Evolutionary conservation across 83 land plant genomes (phyloP).

Genomic region (Larix sibirica): DNA sequence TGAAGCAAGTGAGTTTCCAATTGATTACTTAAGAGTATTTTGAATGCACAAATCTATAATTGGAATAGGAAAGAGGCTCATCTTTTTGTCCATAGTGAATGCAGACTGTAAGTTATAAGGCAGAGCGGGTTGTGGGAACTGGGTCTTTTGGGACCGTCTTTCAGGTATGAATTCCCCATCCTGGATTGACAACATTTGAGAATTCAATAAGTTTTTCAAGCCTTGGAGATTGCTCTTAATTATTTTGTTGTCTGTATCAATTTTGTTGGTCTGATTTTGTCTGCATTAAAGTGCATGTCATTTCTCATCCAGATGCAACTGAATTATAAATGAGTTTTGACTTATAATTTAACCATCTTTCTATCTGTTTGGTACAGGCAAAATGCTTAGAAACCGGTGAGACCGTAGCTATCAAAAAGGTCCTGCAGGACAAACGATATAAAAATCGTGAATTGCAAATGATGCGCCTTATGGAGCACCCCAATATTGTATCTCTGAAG

Average conservation of each 20-base stretch:
- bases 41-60: neutral
- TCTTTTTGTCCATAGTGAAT: slow-evolving; percentile 1
- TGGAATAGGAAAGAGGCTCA: neutral
- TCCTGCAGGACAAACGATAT: slow-evolving; percentile 77
- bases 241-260: neutral
- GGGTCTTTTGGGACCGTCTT: slow-evolving; percentile 79
- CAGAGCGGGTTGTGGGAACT: slow-evolving; percentile 77
- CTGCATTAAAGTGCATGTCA: neutral
- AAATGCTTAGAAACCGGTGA: slow-evolving; percentile 67
- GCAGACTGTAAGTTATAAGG: slow-evolving; percentile 81
- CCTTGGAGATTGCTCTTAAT: neutral
- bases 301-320: neutral
- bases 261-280: neutral
- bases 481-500: slow-evolving; percentile 64
- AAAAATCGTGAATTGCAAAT: slow-evolving; percentile 79
- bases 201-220: neutral
- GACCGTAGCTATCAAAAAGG: slow-evolving; percentile 64
- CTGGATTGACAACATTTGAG: neutral
- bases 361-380: slow-evolving; percentile 34
- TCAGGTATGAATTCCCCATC: slow-evolving; percentile 34
- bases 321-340: neutral
- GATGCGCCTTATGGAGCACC: slow-evolving; percentile 75
- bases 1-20: slow-evolving; percentile 52
- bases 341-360: neutral
- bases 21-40: neutral